Base-by-base conservation (phyloP, 2,329 filamentous ascomycete genomes). In the Pestalotiopsis sp. region DNA sequence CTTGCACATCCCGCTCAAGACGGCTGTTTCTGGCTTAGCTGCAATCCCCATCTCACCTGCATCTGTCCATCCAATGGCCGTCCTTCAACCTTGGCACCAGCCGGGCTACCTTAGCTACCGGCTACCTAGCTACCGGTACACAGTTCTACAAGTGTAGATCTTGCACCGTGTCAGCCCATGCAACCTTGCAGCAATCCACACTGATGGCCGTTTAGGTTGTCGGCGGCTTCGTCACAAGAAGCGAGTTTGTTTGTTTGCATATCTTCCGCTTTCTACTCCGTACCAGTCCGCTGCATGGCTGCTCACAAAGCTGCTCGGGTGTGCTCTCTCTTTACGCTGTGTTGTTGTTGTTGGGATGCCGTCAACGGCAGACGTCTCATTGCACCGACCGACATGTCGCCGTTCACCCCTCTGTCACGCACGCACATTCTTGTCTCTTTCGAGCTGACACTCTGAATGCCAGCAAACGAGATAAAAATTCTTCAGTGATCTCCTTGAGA, bases 201-300 rank as follows among this genome's bases (percentile, higher is more conserved):
- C 12, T 13, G 27, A n/a, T 62, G 36, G 59, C 59, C 59, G 14
- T 45, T 36, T 17, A 49, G 27, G 58, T 55, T 62, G 25, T 45
- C 25, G 58, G 41, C 58, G 58, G 57, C 60, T 55, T 62, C 65
- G 65, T 67, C 58, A 67, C 60, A 67, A 62, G 23, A 39, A 57
- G 64, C 25, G 20, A 52, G 57, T 65, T 65, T 65, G 64, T 65
- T 52, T 58, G 64, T 36, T 52, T 52, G 64, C 65, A 61, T 62
- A 36, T 39, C 59, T 58, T 67, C 58, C 38, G 20, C 65, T 31
- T 57, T 52, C 27, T 45, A 59, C 38, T 59, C 52, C 20, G 52
- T 58, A 31, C 65, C 57, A 59, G 59, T 58, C 49, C 45, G 39
- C 45, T 57, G 23, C 64, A 55, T 59, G 31, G 23, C 27, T n/a